Evolutionary conservation across 2,329 filamentous ascomycete genomes (phyloP), one percentile per base, ranked within the genome.

Genomic region (Alternaria panax): DNA sequence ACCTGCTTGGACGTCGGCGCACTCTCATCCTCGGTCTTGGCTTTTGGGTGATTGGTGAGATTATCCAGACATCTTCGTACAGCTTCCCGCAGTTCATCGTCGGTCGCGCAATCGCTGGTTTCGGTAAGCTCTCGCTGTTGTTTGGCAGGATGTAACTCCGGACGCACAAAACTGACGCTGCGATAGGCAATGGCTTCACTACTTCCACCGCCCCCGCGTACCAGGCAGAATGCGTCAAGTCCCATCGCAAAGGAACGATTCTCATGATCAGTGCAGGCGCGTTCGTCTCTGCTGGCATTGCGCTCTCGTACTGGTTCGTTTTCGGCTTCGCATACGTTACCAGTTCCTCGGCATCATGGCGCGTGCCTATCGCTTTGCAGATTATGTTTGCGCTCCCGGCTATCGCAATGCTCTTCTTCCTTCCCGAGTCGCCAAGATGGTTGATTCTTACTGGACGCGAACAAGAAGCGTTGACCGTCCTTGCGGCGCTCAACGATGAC

Each of bases 391-490:
- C 85, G 0, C 57, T 84, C 2, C 76, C 86, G 34, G 85, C 87
- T 25, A 76, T 87, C 50, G 81, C 84, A 41, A 81, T 85, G 5
- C 60, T 84, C 4, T 76, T 83, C 54, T 78, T 79, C 14, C 77
- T 87, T 1, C 85, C 85, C 11, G 86, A 88, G 66, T 86, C 84
- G 0, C 86, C 86, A 9, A 81, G 86, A 52, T 87, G 85, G 83
- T 78, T 88, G 7, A 82, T 87, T 25, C 71, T 86, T 47, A 85
- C 85, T 69, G 85, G 85, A 40, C 78, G 80, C 14, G 83, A 86
- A 60, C 81, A 85, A 20, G 73, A 77, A 60, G 75, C 75, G 8
- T 58, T 75, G 36, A 67, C 61, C 1, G 72, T 75, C 9, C 70
- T 77, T 9, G 65, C 69, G 5, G 75, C 72, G 1, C 67, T 77